Evolutionary conservation across 148 eudicot genomes (phyloP).

Genomic region (Rhododendron vialii): DNA sequence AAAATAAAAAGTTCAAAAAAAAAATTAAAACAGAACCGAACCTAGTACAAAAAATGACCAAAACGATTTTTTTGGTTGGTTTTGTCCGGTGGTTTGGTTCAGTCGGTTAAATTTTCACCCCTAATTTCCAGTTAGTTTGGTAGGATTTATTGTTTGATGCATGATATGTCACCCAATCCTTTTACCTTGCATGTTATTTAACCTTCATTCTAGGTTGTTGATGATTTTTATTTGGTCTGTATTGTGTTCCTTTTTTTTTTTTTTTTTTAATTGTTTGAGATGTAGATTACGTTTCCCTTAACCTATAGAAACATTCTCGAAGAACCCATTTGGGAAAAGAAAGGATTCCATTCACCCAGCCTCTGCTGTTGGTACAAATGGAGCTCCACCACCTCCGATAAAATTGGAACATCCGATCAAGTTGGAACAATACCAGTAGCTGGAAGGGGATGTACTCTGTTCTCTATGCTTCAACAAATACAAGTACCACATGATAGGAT

Average conservation of each 20-base stretch:
- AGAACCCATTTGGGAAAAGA: slow-evolving; percentile 93
- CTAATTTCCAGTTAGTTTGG: background rate
- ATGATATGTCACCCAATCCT: background rate
- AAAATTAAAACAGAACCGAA: too few species aligned
- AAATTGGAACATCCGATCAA: slow-evolving; percentile 10
- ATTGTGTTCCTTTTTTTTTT: background rate
- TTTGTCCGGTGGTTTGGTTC: background rate
- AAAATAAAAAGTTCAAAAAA: too few species aligned
- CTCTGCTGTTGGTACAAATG: slow-evolving; percentile 46
- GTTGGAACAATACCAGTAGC: slow-evolving; percentile 55
- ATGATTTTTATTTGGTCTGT: background rate
- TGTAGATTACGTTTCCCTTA: slow-evolving; percentile 32
- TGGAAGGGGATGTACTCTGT: slow-evolving; percentile 88
- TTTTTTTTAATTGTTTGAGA: background rate
- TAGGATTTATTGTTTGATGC: background rate
- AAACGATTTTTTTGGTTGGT: background rate
- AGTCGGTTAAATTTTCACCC: background rate
- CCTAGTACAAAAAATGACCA: background rate
- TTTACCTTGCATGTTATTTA: background rate
- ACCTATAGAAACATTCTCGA: slow-evolving; percentile 67
- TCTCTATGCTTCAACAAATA: slow-evolving; percentile 55
- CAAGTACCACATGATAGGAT: slow-evolving; percentile 69
- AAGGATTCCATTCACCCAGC: slow-evolving; percentile 58
- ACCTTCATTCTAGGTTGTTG: background rate
- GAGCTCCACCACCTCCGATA: slow-evolving; percentile 46